Evolutionary conservation across 2,329 filamentous ascomycete genomes (phyloP).

Genomic region (Aspergillus hortae): DNA sequence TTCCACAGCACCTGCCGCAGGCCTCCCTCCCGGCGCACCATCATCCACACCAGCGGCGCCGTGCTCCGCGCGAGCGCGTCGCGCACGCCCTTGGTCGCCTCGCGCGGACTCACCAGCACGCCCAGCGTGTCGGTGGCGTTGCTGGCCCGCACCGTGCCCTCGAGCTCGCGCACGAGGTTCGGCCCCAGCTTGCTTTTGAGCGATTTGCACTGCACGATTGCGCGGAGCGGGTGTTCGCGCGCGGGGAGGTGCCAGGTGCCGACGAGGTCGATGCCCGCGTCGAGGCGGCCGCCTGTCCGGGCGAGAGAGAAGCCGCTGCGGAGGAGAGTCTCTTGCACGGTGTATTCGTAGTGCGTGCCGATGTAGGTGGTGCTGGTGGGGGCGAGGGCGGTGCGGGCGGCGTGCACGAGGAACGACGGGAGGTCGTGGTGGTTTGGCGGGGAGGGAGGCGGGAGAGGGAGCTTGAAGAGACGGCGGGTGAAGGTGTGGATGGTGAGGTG

Average conservation of each 20-base stretch:
- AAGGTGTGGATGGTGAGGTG: constrained; percentile 18
- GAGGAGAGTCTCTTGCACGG: constrained; percentile 37
- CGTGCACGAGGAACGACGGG: constrained; percentile 39
- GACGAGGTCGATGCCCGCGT: constrained; percentile 46
- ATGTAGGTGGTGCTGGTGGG: constrained; percentile 38
- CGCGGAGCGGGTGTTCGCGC: constrained; percentile 32
- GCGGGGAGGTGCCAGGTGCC: constrained; percentile 44
- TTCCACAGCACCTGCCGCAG: constrained; percentile 47
- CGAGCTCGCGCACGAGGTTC: constrained; percentile 44
- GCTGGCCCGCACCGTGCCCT: constrained; percentile 67
- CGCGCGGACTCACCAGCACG: constrained; percentile 64
- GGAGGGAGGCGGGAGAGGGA: constrained; percentile 31
- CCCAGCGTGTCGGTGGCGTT: constrained; percentile 65
- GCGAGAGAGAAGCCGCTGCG: constrained; percentile 37
- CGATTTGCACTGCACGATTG: constrained; percentile 47
- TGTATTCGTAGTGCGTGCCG: constrained; percentile 48
- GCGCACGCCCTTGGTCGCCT: constrained; percentile 74
- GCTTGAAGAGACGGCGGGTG: constrained; percentile 33
- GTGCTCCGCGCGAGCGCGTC: constrained; percentile 65
- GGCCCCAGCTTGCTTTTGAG: constrained; percentile 41
- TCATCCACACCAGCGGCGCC: constrained; percentile 66
- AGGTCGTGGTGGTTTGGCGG: constrained; percentile 37
- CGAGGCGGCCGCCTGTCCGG: constrained; percentile 44
- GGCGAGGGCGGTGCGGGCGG: constrained; percentile 35
- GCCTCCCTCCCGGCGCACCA: constrained; percentile 36